Percentiles rank a stretch among this genome's conserved stretches.
These are phyloP conservation scores for Chlamydomonas reinhardtii DNA, from an alignment of 163 green algal species.

Conservation along the genomic window DNA sequence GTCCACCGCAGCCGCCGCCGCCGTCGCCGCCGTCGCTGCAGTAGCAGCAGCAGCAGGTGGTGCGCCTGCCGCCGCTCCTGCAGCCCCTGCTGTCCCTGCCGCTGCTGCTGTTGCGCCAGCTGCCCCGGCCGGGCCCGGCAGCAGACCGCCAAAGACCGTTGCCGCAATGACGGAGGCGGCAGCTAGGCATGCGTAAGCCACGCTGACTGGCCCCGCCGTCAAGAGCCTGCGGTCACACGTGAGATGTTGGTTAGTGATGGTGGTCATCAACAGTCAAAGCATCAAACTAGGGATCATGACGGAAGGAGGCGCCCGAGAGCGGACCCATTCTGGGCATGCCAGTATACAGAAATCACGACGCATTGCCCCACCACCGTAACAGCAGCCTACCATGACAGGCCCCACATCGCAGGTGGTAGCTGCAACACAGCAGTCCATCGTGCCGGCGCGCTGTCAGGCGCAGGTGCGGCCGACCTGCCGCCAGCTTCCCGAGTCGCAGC, in stretches of 20 bases:
- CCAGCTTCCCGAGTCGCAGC: too few species aligned
- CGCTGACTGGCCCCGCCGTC: background rate
- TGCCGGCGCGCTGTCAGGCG: background rate
- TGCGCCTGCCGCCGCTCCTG: background rate
- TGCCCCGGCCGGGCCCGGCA: background rate
- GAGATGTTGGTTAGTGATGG: too few species aligned
- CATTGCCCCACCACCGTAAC: too few species aligned
- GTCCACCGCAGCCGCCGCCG: background rate
- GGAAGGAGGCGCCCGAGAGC: too few species aligned
- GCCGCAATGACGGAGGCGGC: background rate
- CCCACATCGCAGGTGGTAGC: conserved; percentile 6
- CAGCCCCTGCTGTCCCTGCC: background rate
- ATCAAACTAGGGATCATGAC: too few species aligned
- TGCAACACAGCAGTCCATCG: background rate
- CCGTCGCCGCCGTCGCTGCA: background rate
- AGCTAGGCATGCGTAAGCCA: conserved; percentile 9
- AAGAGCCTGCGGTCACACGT: background rate
- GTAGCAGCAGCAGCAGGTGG: too few species aligned
- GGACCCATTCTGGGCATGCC: too few species aligned
- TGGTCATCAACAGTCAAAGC: too few species aligned
- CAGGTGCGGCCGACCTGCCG: background rate
- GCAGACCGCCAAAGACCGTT: conserved; percentile 7
- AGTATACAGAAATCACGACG: too few species aligned
- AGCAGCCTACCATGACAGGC: background rate
- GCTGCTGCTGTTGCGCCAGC: background rate